Base-by-base conservation (phyloP, 495 filamentous ascomycete species). In the Sabuloglossum arenarium region DNA sequence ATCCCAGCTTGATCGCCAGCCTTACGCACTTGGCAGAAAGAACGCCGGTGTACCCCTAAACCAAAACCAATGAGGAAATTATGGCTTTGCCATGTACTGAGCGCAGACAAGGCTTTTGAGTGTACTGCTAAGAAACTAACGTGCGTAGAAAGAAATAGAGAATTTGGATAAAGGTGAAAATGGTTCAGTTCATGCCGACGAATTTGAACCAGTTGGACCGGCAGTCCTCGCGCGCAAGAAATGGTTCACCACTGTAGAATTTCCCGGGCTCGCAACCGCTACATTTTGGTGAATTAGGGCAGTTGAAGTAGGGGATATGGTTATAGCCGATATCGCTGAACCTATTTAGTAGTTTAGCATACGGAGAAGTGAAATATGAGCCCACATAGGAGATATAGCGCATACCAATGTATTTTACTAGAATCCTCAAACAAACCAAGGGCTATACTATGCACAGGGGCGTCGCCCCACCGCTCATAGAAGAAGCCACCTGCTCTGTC, bases 271-370 rank as follows among this genome's bases (percentile, higher is more conserved):
- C 75, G 66, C 93, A 99, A 60, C 88, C 88, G 58, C 76, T 81
- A 66, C 93, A 99, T 67, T 97, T 96, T 30, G 87, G 86, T 21
- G 84, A 90, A 69, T 91, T 94, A 56, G 93, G 93, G 67, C 93
- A 99, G 69, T 97, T 97, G 75, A 89, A 93, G 73, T 91, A 99
- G 27, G 93, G 93, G 50, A 97, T 93, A 63, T 99, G 93, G 62
- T 93, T 86, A 69, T 99, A 99, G 56, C 93, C 93, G 60, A 99
- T 96, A 67, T 99, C 93, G 39, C 90, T 86, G 81, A 99, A 99
- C 89, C 89, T 96, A 12, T 39, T 54, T 21, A 16, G 9, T n/a
- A 27, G 25, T 14, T 58, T 12, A 53, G 53, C 19, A 21, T 12
- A 21, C 5, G 4, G 6, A 27, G 37, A 25, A 2, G 30, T 6